Evolutionary conservation across 805 yeast species (phyloP).

Genomic region (Metschnikowia corniflorae): DNA sequence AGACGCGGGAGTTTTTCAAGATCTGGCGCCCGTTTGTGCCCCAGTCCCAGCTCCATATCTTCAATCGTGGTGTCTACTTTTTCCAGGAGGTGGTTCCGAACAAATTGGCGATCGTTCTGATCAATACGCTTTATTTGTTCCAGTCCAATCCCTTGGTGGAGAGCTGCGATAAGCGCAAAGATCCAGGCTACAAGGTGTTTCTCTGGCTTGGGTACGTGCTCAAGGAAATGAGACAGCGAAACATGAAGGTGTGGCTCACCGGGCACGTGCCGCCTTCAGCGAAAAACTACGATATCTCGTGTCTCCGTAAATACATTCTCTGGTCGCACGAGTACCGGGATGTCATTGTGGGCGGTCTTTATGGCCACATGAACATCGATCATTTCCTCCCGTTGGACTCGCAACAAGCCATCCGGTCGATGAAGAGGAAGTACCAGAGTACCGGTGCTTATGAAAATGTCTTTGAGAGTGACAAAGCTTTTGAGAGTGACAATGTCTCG

Average conservation of each 20-base stretch:
- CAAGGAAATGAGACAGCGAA: conserved; percentile 66
- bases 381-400: conserved; percentile 80
- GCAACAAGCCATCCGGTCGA: conserved; percentile 58
- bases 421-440: conserved; percentile 23
- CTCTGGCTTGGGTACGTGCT: conserved; percentile 75
- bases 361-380: conserved; percentile 88
- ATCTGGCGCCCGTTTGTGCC: conserved; percentile 78
- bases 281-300: conserved; percentile 69
- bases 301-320: conserved; percentile 70
- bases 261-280: conserved; percentile 89
- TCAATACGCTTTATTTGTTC: conserved; percentile 73
- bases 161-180: conserved; percentile 64
- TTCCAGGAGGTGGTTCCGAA: conserved; percentile 77
- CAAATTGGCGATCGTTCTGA: conserved; percentile 71
- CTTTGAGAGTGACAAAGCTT: not conserved
- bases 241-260: conserved; percentile 80
- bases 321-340: conserved; percentile 86
- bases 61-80: conserved; percentile 71
- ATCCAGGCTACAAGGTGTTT: conserved; percentile 77
- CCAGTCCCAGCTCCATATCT: conserved; percentile 69
- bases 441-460: conserved; percentile 1
- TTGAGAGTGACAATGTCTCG: conserved; percentile 18
- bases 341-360: conserved; percentile 76
- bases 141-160: conserved; percentile 80
- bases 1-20: conserved; percentile 69